Conservation (phyloP, 2,329 filamentous ascomycete species). For the Sordariomycetes sp. region DNA sequence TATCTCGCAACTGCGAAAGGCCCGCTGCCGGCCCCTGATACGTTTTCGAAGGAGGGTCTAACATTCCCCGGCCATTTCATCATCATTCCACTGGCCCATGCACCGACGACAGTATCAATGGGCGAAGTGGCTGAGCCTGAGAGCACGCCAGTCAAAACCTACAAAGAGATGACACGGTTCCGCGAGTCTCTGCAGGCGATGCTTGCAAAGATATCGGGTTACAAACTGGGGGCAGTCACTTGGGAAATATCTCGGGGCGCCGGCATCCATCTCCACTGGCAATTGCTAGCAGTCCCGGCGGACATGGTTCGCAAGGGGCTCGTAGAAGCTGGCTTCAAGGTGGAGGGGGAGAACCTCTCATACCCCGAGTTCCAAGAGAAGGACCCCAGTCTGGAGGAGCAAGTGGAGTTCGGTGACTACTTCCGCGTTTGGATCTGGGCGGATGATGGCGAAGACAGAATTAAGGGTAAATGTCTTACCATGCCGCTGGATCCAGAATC, state of each 20-base stretch:
- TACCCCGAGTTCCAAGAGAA: slow-evolving; percentile 39
- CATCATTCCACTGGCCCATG: slow-evolving; percentile 79
- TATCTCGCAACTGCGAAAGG: slow-evolving; percentile 92
- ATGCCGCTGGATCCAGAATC: slow-evolving; percentile 62
- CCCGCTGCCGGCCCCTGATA: slow-evolving; percentile 62
- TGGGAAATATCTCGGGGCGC: slow-evolving; percentile 81
- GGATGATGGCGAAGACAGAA: slow-evolving; percentile 38
- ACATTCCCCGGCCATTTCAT: slow-evolving; percentile 77
- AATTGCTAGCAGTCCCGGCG: slow-evolving; percentile 68
- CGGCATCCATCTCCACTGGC: slow-evolving; percentile 89
- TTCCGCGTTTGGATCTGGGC: slow-evolving; percentile 78
- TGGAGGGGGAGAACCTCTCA: slow-evolving; percentile 68
- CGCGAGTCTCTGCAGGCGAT: slow-evolving; percentile 68
- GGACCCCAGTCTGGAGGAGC: slow-evolving; percentile 38
- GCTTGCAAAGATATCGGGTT: slow-evolving; percentile 45
- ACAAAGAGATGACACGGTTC: slow-evolving; percentile 75
- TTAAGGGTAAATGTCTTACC: slow-evolving; percentile 50
- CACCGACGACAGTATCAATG: slow-evolving; percentile 63
- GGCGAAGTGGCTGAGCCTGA: slow-evolving; percentile 38
- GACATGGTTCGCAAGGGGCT: slow-evolving; percentile 60
- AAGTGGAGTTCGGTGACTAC: slow-evolving; percentile 49
- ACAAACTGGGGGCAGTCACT: slow-evolving; percentile 69
- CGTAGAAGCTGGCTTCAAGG: slow-evolving; percentile 80
- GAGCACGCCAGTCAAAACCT: slow-evolving; percentile 48
- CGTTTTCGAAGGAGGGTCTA: slow-evolving; percentile 54